A percentile compares a stretch with the other conserved stretches of the same genome.
Evolutionary conservation across 805 yeast genomes (phyloP).

Genomic region (Kodamaea kaohsiungensis): DNA sequence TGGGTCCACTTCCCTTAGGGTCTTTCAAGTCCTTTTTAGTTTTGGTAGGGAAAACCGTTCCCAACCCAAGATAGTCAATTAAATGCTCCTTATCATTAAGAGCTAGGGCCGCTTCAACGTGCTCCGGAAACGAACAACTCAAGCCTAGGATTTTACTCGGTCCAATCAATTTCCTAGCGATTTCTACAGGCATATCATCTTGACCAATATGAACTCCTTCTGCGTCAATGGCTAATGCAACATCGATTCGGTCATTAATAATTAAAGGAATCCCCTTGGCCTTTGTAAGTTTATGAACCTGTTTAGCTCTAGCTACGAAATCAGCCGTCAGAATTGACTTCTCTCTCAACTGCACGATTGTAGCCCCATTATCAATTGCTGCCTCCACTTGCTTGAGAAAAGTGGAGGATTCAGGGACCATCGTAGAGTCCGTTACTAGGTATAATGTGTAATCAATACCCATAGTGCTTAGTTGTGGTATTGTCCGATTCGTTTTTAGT

Average conservation of each 20-base stretch:
- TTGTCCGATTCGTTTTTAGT: neutral
- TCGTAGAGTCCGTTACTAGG: constrained; percentile 76
- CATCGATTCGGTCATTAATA: constrained; percentile 85
- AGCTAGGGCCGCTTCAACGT: constrained; percentile 49
- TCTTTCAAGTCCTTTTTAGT: constrained; percentile 64
- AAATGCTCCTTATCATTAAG: constrained; percentile 35
- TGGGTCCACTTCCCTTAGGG: constrained; percentile 57
- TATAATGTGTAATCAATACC: constrained; percentile 61
- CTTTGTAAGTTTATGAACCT: constrained; percentile 62
- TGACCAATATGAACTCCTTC: constrained; percentile 95
- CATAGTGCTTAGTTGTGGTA: neutral
- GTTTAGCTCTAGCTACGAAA: constrained; percentile 61
- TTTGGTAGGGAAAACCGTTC: constrained; percentile 71
- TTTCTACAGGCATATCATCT: constrained; percentile 70
- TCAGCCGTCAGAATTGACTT: constrained; percentile 67
- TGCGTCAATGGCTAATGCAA: constrained; percentile 85
- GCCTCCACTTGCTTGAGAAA: constrained; percentile 62
- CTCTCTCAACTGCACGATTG: constrained; percentile 82
- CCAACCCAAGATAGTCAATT: constrained; percentile 83
- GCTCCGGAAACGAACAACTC: constrained; percentile 62
- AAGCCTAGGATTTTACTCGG: constrained; percentile 78
- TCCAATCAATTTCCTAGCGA: constrained; percentile 68
- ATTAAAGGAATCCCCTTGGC: constrained; percentile 68
- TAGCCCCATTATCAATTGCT: constrained; percentile 71
- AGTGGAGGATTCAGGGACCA: constrained; percentile 57